These are phyloP conservation scores for Trypanosomatidae sp. DNA, from an alignment of 208 protist genomes.

Conservation along the genomic window DNA sequence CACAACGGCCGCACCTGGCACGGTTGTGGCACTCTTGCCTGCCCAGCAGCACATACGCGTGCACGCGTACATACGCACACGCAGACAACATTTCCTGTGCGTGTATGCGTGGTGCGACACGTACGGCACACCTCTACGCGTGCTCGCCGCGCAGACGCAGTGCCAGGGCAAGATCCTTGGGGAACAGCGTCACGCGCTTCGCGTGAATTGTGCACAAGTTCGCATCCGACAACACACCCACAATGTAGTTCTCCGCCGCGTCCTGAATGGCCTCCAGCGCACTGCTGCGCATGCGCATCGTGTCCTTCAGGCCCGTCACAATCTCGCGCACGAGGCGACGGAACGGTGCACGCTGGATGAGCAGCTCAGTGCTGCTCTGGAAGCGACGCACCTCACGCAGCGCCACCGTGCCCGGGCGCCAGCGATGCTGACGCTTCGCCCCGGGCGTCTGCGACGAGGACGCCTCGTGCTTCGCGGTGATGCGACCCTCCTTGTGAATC, in stretches of 20 bases:
- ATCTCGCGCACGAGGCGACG: slow-evolving; percentile 98
- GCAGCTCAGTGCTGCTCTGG: slow-evolving; percentile 97
- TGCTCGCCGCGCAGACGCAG: slow-evolving; percentile 94
- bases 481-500: slow-evolving; percentile 52
- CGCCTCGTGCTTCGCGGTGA: slow-evolving; percentile 53
- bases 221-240: slow-evolving; percentile 87
- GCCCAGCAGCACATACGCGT: too few species aligned
- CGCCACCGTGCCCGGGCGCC: slow-evolving; percentile 98
- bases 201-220: slow-evolving; percentile 98
- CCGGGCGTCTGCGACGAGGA: slow-evolving; percentile 15
- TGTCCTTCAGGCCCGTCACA: slow-evolving; percentile 90
- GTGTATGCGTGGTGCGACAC: too few species aligned
- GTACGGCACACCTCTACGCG: slow-evolving; percentile 10
- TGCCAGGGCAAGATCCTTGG: slow-evolving; percentile 98
- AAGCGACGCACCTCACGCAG: slow-evolving; percentile 98
- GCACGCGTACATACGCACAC: too few species aligned
- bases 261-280: slow-evolving; percentile 93
- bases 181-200: slow-evolving; percentile 98
- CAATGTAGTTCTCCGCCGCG: slow-evolving; percentile 93
- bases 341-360: slow-evolving; percentile 98
- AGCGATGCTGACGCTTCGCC: slow-evolving; percentile 95
- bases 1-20: too few species aligned
- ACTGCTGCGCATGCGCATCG: slow-evolving; percentile 48
- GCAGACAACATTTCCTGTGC: too few species aligned
- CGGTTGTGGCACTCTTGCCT: too few species aligned